Evolutionary conservation across 495 filamentous ascomycete genomes (phyloP), one percentile per base, ranked within the genome.

Genomic region (Corynascus novoguineensis): DNA sequence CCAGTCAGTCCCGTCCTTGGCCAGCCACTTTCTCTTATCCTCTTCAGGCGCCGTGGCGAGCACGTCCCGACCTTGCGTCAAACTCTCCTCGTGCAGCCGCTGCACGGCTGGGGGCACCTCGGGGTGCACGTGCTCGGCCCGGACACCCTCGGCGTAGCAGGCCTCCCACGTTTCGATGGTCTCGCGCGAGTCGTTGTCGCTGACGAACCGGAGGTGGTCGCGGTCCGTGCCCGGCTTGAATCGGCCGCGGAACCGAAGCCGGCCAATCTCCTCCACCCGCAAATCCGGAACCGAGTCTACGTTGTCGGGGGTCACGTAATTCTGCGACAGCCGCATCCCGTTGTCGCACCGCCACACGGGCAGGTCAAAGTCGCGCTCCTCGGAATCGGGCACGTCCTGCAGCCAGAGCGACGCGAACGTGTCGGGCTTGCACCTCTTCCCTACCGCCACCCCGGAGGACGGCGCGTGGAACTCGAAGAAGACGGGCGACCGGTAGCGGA

Each of bases 111-210:
- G 76, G 0, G 89, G 88, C 1, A 95, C 70, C 57, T 89, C 85
- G 29, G 81, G 80, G 1, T 73, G 66, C 4, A 97, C 89, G 2
- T 78, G 76, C 45, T 80, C 80, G 0, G 74, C 71, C 8, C 92
- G 82, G 0, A 95, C 87, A 5, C 92, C 92, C 69, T 97, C 90
- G 0, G 88, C 81, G 22, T 83, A 78, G 64, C 92, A 96, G 0
- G 90, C 90, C 70, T 96, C 88, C 90, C 91, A 97, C 4, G 86
- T 88, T 75, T 97, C 92, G 62, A 86, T 95, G 0, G 92, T 96
- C 74, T 97, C 92, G 41, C 92, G 82, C 3, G 85, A 84, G 66
- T 96, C 84, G 62, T 93, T 96, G 69, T 96, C 90, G 27, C 85
- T 81, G 29, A 96, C 83, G 64, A 95, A 96, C 4, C 74, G 74